These are phyloP conservation scores for Neurospora sp. DNA, from an alignment of 495 filamentous ascomycete species.

Conservation along the genomic window DNA sequence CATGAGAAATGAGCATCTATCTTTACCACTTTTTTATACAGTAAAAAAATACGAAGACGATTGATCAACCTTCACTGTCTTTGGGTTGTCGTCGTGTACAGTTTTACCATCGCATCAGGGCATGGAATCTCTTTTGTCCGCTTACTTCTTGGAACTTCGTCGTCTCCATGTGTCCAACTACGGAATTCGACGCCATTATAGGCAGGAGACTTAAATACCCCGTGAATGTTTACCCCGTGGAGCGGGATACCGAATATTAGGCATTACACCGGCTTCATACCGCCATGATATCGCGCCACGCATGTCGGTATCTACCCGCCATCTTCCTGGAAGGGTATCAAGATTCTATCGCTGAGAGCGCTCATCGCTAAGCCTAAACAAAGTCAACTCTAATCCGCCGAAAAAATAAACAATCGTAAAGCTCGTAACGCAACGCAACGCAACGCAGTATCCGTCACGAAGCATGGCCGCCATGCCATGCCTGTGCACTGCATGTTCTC, in stretches of 20 bases:
- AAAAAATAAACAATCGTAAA: background rate
- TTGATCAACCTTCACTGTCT: background rate
- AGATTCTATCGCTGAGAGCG: background rate
- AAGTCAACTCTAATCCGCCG: background rate
- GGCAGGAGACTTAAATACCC: background rate
- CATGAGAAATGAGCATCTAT: slow-evolving; percentile 4
- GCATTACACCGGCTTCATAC: background rate
- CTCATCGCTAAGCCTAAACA: background rate
- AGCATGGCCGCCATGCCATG: background rate
- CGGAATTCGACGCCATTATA: background rate
- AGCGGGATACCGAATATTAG: background rate
- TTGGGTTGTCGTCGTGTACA: background rate
- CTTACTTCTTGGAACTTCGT: background rate
- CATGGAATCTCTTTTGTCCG: background rate
- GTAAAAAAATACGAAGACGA: background rate
- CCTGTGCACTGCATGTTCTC: background rate
- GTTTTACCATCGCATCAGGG: background rate
- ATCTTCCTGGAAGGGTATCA: background rate
- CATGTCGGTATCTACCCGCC: background rate
- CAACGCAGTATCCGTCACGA: background rate
- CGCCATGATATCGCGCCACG: background rate
- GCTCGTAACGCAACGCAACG: background rate
- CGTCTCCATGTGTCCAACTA: background rate
- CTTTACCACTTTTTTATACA: background rate
- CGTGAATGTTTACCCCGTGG: background rate